These are phyloP conservation scores for Yarrowia phangngaensis DNA, from an alignment of 805 yeast species.

Conservation along the genomic window DNA sequence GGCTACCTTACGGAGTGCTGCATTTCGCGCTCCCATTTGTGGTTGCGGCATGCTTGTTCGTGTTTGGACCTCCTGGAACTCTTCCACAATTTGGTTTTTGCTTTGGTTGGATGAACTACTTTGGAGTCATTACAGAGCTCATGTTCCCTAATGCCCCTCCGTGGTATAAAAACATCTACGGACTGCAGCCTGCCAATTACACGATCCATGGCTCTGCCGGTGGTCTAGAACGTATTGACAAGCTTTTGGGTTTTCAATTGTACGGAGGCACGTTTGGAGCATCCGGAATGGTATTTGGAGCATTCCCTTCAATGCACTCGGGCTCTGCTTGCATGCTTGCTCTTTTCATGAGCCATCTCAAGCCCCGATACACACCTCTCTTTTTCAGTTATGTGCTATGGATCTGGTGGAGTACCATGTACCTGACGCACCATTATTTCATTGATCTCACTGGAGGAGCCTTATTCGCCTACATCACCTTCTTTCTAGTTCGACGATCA, in stretches of 20 bases:
- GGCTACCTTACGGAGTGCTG: slow-evolving; percentile 90
- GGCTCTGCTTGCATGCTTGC: slow-evolving; percentile 95
- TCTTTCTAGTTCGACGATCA: slow-evolving; percentile 62
- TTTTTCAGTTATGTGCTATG: slow-evolving; percentile 79
- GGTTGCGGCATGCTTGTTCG: slow-evolving; percentile 68
- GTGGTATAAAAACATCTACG: slow-evolving; percentile 85
- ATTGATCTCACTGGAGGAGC: slow-evolving; percentile 94
- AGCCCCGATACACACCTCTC: slow-evolving; percentile 63
- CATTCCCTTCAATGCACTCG: slow-evolving; percentile 79
- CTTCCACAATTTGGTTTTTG: slow-evolving; percentile 83
- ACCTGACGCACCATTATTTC: slow-evolving; percentile 93
- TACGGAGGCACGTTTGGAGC: slow-evolving; percentile 78
- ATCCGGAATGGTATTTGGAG: slow-evolving; percentile 93
- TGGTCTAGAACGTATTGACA: slow-evolving; percentile 84
- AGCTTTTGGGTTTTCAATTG: slow-evolving; percentile 69
- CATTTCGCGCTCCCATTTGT: slow-evolving; percentile 91
- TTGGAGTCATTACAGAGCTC: slow-evolving; percentile 80
- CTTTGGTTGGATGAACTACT: slow-evolving; percentile 88
- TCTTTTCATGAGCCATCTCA: slow-evolving; percentile 73
- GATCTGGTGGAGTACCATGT: slow-evolving; percentile 99
- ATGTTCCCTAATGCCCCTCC: slow-evolving; percentile 95
- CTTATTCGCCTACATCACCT: slow-evolving; percentile 65
- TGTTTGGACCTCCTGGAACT: slow-evolving; percentile 89
- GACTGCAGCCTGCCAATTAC: slow-evolving; percentile 85
- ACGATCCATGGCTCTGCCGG: slow-evolving; percentile 93